phyloP scores from a whole-genome alignment of 1,139 yeast species.

The Pichia terricola region DNA sequence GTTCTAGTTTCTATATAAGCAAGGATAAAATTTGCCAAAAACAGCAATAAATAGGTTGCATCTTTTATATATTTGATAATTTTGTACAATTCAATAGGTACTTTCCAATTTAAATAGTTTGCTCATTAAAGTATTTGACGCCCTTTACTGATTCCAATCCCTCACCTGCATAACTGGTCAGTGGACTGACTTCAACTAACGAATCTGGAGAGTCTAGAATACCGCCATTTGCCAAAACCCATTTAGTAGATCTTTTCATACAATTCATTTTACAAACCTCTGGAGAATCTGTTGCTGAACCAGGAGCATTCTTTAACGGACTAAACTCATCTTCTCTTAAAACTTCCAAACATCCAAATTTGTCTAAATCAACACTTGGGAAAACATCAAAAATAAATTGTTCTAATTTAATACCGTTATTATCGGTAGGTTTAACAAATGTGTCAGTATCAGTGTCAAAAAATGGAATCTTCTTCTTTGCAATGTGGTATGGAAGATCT shows the following conservation, averaged over 20 bases:
- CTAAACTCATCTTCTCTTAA: conserved; percentile 79
- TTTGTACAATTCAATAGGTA: no score
- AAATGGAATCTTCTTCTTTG: conserved; percentile 66
- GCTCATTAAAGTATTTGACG: neutral
- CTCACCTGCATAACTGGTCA: conserved; percentile 78
- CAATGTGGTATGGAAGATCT: conserved; percentile 83
- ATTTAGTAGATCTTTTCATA: conserved; percentile 60
- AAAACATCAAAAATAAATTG: conserved; percentile 97
- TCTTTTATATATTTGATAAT: no score
- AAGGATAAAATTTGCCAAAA: no score
- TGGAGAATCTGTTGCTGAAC: conserved; percentile 75
- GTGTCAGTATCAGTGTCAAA: conserved; percentile 41
- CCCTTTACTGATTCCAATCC: conserved; percentile 58
- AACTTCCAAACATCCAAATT: conserved; percentile 90
- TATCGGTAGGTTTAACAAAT: conserved; percentile 50
- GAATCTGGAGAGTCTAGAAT: conserved; percentile 34
- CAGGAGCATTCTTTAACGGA: conserved; percentile 88
- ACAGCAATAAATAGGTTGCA: no score
- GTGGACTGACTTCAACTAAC: conserved; percentile 69
- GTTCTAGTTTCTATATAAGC: no score
- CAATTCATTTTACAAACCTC: conserved; percentile 66
- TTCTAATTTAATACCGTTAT: conserved; percentile 91
- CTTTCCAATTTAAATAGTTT: no score
- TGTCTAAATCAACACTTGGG: conserved; percentile 60
- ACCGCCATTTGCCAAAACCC: conserved; percentile 71